Evolutionary conservation across 2,329 filamentous ascomycete genomes (phyloP), one percentile per base, ranked within the genome.

Genomic region (Didymella arachidicola): DNA sequence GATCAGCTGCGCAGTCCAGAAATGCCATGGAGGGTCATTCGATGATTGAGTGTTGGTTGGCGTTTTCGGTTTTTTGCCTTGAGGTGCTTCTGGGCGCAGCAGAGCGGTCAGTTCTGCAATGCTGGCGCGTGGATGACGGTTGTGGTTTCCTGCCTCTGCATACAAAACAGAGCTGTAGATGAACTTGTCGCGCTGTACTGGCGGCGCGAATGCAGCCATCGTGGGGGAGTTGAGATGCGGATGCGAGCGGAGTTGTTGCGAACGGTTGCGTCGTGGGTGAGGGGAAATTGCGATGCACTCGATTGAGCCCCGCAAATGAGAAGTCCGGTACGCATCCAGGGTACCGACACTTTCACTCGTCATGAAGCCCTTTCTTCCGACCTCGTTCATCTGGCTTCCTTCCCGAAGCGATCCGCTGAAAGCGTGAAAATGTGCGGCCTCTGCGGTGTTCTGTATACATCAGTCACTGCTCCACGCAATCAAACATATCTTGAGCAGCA

Each of bases 11-110:
- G 86, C 85, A 61, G 86, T 82, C 57, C 86, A 89, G 83, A 83
- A 89, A 62, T 88, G 84, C 1, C 79, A 85, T 0, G 85, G 81
- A 42, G 80, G 81, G 64, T 87, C 84, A 43, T 81, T 79, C 0
- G 58, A 47, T 11, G 34, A 51, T n/a, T 53, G 32, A n/a, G 46
- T 38, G 4, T 34, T 11, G 3, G 45, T 48, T 10, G 61, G 39
- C 4, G 57, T 59, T 12, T 47, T 54, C 4, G 39, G 42, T 14
- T 60, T 62, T 18, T 47, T 54, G 8, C 44, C 45, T 19, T 65
- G 70, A 25, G 54, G 34, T 47, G 18, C 56, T 43, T 72, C 66
- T 2, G 73, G 73, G 16, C 70, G 71, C 8, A 77, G 14, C 6
- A 34, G 32, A 5, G 32, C 32, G 32, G 32, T n/a, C 7, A 77